Evolutionary conservation across 2,329 filamentous ascomycete species (phyloP), one percentile per base, ranked within the genome.

Genomic region (Cadophora luteo-olivacea): DNA sequence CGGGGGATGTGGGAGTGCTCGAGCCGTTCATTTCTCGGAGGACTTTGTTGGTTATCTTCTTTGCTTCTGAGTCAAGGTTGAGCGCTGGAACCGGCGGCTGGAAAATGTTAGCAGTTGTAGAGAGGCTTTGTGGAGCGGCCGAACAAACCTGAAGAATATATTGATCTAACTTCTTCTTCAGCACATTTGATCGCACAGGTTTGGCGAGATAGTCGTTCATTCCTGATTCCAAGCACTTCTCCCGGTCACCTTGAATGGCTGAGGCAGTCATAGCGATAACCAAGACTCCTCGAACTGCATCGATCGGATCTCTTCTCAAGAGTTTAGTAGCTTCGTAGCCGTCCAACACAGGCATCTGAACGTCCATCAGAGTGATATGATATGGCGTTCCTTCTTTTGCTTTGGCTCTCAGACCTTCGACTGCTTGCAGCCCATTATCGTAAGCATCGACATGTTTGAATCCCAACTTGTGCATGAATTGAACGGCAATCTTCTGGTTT

Each of bases 181-280:
- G 83, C 51, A 97, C 90, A 58, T 94, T 92, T 4, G 92, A 93
- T 69, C 94, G 87, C n/a, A 98, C 95, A 0, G 95, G 95, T 78
- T 98, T 98, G 19, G 95, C 94, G 0, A 97, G 87, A 76, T 97
- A 98, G 76, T 97, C 96, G 79, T 97, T 97, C 95, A 98, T 98
- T 55, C 95, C 95, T 0, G 93, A 93, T 61, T 94, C 93, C n/a
- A 97, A 83, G 74, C 95, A 97, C 81, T 97, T 97, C 78, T 98
- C 95, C 60, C 94, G 86, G 78, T 98, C 95, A 22, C 95, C 95
- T 78, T 96, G 92, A 70, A 98, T 98, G 3, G 95, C 95, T 32
- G 91, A 94, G 0, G 95, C 95, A 0, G 95, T 98, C 95, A 98
- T 97, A 65, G 95, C 95, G 74, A 98, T 97, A 61, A 98, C 92